These are phyloP conservation scores for Candida succiphila DNA, from an alignment of 805 yeast species.

Conservation along the genomic window DNA sequence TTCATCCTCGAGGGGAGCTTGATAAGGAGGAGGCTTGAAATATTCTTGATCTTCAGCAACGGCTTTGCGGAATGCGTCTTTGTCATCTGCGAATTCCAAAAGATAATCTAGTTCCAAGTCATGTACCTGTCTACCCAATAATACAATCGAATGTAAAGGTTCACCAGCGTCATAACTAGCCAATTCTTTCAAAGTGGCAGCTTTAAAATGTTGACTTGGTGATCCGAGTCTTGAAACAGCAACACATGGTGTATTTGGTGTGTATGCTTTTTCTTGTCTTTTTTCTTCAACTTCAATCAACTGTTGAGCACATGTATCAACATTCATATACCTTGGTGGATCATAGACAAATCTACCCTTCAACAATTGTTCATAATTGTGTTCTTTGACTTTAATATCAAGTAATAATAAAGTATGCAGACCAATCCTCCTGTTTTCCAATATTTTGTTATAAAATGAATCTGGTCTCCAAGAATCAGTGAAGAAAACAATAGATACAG, in stretches of 20 bases:
- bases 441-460: slow-evolving; percentile 79
- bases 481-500: slow-evolving; percentile 93
- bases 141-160: slow-evolving; percentile 85
- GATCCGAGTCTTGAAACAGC: slow-evolving; percentile 90
- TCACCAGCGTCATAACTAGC: slow-evolving; percentile 84
- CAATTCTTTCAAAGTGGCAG: slow-evolving; percentile 74
- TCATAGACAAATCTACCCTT: slow-evolving; percentile 87
- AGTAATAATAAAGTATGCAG: slow-evolving; percentile 80
- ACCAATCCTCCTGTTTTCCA: slow-evolving; percentile 86
- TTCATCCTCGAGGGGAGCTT: slow-evolving; percentile 4
- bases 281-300: slow-evolving; percentile 78
- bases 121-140: slow-evolving; percentile 89
- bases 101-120: slow-evolving; percentile 85
- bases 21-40: slow-evolving; percentile 56
- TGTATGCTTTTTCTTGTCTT: slow-evolving; percentile 70
- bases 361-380: slow-evolving; percentile 88
- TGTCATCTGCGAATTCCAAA: slow-evolving; percentile 62
- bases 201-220: slow-evolving; percentile 70
- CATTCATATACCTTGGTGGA: slow-evolving; percentile 95
- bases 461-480: slow-evolving; percentile 96
- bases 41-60: slow-evolving; percentile 53
- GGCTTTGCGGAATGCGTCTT: slow-evolving; percentile 35
- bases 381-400: slow-evolving; percentile 95
- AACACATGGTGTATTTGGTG: slow-evolving; percentile 83
- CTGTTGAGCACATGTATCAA: slow-evolving; percentile 82